Base-by-base conservation (phyloP, 2,329 filamentous ascomycete species). In the Claviceps monticola region DNA sequence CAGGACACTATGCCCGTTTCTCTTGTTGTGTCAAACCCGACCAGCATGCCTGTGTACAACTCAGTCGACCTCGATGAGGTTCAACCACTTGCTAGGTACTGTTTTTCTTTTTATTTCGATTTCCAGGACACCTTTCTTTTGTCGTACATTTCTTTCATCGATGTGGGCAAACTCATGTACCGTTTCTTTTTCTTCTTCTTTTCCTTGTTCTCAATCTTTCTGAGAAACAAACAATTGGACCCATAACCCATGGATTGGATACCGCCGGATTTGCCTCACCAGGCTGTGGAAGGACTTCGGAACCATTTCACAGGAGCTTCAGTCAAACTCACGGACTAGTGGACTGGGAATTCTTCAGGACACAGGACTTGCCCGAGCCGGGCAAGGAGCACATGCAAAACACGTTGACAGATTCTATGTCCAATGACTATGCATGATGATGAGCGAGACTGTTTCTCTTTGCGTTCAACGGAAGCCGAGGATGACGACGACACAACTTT, bases 71-170 rank as follows among this genome's bases (percentile, higher is more conserved):
- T 78, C 68, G 75, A 78, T 66, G 75, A 80, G 68, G 74, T 77
- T 68, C 72, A 77, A 64, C 76, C 74, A 62, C 73, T 78, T 64
- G 72, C 75, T 71, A 81, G 78, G 78, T 81, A 81, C 70, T 78
- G 74, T 71, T 73, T 73, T 73, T 71, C 70, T 66, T 66, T 66
- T 70, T 65, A 59, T 61, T 65, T 54, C 45, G 64, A 59, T 60
- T 66, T 65, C 69, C 67, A 67, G 71, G 69, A 66, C 13, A 34
- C 66, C 63, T 64, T 59, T 70, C 61, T 66, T 51, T 66, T 62
- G 13, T 45, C 7, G 2, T 41, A 2, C 4, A 13, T 7, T 21
- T 5, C 1, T 3, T 7, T 41, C 48, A 54, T 57, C 9, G 51
- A 53, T 48, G 34, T 49, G 46, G 62, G 51, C 14, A n/a, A 42